Evolutionary conservation across 2,329 filamentous ascomycete genomes (phyloP), one percentile per base, ranked within the genome.

Genomic region (Simplicillium aogashimaense): DNA sequence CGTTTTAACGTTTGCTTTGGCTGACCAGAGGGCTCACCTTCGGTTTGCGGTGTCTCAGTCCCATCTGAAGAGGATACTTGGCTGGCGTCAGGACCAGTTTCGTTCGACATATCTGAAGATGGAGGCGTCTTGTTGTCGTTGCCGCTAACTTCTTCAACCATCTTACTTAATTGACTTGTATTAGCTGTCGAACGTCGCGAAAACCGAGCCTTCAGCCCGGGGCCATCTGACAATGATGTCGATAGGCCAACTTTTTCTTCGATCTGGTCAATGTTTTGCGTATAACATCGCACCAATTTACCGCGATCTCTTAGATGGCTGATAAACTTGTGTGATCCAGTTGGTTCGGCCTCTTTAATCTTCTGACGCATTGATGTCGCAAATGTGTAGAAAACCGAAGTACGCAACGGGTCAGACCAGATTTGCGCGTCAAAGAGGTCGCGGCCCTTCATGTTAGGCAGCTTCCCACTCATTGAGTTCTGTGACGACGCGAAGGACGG

Each of bases 211-310:
- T 74, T 69, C 48, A 69, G 76, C 2, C 81, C 82, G 1, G 77
- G 72, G 0, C 81, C 81, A 28, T 73, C 66, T 10, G 65, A 61
- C 8, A 86, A 64, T 40, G 78, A 71, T 0, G 78, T 83, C 13
- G 70, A 75, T 3, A 86, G 63, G 3, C 81, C 81, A 34, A 83
- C 78, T 42, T 81, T 78, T 51, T 80, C 76, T 53, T 86, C 82
- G 7, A 86, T 74, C 45, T 78, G 76, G 48, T 86, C 81, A 47
- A 86, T 86, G 47, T 86, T 86, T 49, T 86, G 81, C 0, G 81
- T 86, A 50, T 86, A 86, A 50, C 81, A 83, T 31, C 81, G 67
- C 28, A 84, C 78, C 5, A 86, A 65, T 46, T 82, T 81, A 3
- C 80, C 78, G 4, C 74, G 70, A 52, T 85, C 78, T 35, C 79